A percentile compares a stretch with the other conserved stretches of the same genome.
Evolutionary conservation across 2,329 filamentous ascomycete species (phyloP).

Genomic region (Talaromyces sp.): DNA sequence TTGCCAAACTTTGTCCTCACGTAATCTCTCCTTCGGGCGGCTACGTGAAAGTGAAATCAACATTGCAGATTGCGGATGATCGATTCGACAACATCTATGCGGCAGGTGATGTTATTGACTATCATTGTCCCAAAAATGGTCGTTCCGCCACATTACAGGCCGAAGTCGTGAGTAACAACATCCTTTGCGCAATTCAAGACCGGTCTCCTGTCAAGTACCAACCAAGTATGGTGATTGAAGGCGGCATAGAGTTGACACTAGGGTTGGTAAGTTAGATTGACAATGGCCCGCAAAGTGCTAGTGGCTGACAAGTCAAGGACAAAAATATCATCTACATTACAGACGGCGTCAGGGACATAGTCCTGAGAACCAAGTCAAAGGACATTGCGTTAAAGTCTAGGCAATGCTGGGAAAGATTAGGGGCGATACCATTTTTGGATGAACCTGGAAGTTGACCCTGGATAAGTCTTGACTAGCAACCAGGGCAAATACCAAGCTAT

Average conservation of each 20-base stretch:
- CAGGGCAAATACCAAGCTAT: too few species aligned
- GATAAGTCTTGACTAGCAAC: too few species aligned
- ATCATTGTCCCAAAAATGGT: constrained; percentile 51
- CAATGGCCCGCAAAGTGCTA: constrained; percentile 18
- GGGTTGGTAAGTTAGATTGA: constrained; percentile 44
- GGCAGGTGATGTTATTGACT: constrained; percentile 62
- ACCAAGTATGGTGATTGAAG: constrained; percentile 45
- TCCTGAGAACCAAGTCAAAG: constrained; percentile 42
- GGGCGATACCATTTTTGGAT: constrained; percentile 43
- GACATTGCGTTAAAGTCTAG: constrained; percentile 46
- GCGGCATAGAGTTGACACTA: constrained; percentile 53
- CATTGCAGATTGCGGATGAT: constrained; percentile 54
- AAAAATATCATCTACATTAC: constrained; percentile 46
- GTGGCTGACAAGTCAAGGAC: constrained; percentile 34
- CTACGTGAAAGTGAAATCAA: constrained; percentile 54
- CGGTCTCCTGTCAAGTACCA: constrained; percentile 42
- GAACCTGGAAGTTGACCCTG: neutral
- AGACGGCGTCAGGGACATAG: constrained; percentile 44
- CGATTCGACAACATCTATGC: constrained; percentile 55
- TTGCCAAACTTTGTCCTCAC: constrained; percentile 44
- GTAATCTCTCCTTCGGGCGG: constrained; percentile 46
- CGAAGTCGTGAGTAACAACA: constrained; percentile 52
- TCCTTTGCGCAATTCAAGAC: constrained; percentile 47
- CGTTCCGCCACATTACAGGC: constrained; percentile 54
- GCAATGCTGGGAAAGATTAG: constrained; percentile 44